Conservation (phyloP, 164 flowering plant genomes). For the Kalanchoe fedtschenkoi region DNA sequence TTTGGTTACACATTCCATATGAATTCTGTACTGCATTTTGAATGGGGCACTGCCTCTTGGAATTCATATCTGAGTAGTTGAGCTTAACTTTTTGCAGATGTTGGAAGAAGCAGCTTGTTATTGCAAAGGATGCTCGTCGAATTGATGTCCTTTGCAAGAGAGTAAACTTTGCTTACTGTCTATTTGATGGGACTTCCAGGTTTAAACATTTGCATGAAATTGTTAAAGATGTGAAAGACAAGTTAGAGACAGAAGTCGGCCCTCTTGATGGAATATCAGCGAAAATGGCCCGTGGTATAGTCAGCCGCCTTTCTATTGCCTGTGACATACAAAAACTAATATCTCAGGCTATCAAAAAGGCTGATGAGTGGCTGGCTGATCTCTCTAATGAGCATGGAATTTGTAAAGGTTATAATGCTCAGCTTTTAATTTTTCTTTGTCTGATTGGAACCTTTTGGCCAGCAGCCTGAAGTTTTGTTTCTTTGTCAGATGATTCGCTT, state of each 20-base stretch:
- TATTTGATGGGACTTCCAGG: slow-evolving; percentile 39
- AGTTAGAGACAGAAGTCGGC: slow-evolving; percentile 54
- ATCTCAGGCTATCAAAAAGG: slow-evolving; percentile 66
- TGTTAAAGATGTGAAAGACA: slow-evolving; percentile 30
- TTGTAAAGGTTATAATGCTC: slow-evolving; percentile 33
- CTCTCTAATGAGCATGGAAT: slow-evolving; percentile 20
- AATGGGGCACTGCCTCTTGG: no score
- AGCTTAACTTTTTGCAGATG: slow-evolving; percentile 24
- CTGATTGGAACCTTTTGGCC: background rate
- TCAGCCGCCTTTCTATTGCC: slow-evolving; percentile 62
- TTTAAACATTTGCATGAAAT: slow-evolving; percentile 33
- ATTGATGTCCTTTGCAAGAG: slow-evolving; percentile 53
- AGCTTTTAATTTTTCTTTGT: background rate
- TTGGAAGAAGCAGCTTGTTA: slow-evolving; percentile 56
- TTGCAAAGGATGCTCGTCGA: slow-evolving; percentile 62
- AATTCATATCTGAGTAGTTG: background rate
- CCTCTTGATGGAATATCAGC: slow-evolving; percentile 33
- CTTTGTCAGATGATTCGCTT: slow-evolving; percentile 67
- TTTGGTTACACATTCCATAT: no score
- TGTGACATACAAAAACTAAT: slow-evolving; percentile 71
- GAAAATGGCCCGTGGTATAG: slow-evolving; percentile 53
- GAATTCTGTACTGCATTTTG: background rate
- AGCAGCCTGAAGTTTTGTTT: slow-evolving; percentile 11
- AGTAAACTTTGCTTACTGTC: slow-evolving; percentile 37
- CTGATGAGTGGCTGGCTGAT: slow-evolving; percentile 57